Evolutionary conservation across 495 filamentous ascomycete genomes (phyloP), one percentile per base, ranked within the genome.

Genomic region (Hyaloscypha finlandica): DNA sequence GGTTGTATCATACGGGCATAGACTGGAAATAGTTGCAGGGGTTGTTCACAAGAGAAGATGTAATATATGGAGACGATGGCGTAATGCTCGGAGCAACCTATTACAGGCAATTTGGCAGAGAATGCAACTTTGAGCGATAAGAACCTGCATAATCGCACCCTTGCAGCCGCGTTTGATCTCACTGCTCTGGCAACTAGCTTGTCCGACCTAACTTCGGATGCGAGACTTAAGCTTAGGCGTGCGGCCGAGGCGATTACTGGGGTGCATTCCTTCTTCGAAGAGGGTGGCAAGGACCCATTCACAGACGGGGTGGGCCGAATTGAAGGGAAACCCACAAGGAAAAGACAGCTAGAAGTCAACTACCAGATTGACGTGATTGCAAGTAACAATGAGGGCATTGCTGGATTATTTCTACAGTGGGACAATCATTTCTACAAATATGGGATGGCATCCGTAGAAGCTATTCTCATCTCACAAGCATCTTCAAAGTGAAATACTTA

Each of bases 41-140:
- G 19, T n/a, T 29, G 59, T 30, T 6, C 32, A 62, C 14, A 20
- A 48, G 59, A 14, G 59, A 52, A 52, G 45, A 37, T 48, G 59
- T 62, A 51, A 62, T 62, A 48, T 0, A n/a, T 62, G 59, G 32
- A 62, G 25, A 22, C 9, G 16, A 59, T 59, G 30, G 56, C 56
- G 56, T 20, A 59, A 59, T 59, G 30, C 56, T 12, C 25, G 35
- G 2, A 31, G 35, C 30, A 59, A 59, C 56, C 56, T 59, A 59
- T 59, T 12, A 59, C 30, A 35, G 56, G 19, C 16, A 31, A n/a
- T 33, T 22, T 33, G 6, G 4, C 5, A 8, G n/a, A 33, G 16
- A 33, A 59, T 4, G 16, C 9, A 48, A 48, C 42, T 48, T 19
- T 48, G 11, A 1, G 4, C 8, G 42, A 48, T 48, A 48, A 48